These are phyloP conservation scores for Pterulicium gracile DNA, from an alignment of 1,284 basidiomycete genomes.

Conservation along the genomic window DNA sequence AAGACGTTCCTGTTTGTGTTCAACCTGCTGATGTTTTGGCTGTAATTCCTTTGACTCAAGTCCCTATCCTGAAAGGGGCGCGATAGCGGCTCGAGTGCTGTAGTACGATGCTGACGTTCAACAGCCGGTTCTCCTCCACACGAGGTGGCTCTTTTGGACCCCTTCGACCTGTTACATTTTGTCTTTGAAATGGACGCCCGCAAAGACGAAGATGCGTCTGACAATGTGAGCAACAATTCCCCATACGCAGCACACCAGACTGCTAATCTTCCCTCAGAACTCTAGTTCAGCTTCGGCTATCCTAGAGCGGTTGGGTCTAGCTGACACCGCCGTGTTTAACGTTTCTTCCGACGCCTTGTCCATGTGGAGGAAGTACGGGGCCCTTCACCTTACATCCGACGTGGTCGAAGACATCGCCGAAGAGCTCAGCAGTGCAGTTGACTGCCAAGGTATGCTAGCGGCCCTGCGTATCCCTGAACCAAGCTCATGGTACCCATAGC, in stretches of 20 bases:
- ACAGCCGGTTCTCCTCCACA: conserved; percentile 38
- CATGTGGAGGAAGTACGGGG: conserved; percentile 33
- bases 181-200: neutral
- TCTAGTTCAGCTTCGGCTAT: neutral
- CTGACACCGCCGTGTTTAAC: conserved; percentile 12
- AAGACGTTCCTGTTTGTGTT: conserved; percentile 14
- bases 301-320: conserved; percentile 14
- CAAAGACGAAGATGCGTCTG: too few species aligned
- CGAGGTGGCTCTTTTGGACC: conserved; percentile 31
- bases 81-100: neutral
- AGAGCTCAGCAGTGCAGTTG: conserved; percentile 31
- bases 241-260: too few species aligned
- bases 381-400: conserved; percentile 22
- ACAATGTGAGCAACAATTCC: too few species aligned
- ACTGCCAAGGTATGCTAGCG: conserved; percentile 34
- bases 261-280: neutral
- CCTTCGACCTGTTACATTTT: neutral
- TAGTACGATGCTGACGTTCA: conserved; percentile 18
- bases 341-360: conserved; percentile 20
- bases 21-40: conserved; percentile 25
- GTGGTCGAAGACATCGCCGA: conserved; percentile 26
- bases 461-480: neutral
- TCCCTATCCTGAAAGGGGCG: conserved; percentile 31
- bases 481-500: conserved; percentile 15
- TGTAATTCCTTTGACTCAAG: conserved; percentile 28